These are phyloP conservation scores for Fusarium tuaranense DNA, from an alignment of 2,329 filamentous ascomycete species.

Conservation along the genomic window DNA sequence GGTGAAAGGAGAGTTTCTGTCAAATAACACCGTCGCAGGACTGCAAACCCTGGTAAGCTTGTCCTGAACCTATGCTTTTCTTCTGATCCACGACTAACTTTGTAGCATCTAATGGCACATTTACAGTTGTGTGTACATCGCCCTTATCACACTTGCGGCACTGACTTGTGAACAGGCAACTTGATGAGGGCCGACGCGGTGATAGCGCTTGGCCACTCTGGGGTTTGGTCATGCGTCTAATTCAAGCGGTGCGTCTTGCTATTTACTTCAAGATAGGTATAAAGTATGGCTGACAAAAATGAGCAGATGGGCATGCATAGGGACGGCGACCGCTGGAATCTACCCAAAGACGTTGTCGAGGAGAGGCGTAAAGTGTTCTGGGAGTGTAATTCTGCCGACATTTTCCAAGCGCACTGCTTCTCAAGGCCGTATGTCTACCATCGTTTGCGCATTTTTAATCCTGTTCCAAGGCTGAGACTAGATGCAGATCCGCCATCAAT, in stretches of 20 bases:
- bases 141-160: rapidly evolving
- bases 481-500: conserved; percentile 1
- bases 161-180: neutral
- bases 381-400: conserved; percentile 5
- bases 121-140: neutral
- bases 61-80: neutral
- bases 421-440: neutral
- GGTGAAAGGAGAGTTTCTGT: conserved; percentile 9
- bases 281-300: neutral
- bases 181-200: conserved; percentile 1
- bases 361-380: conserved; percentile 5
- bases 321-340: conserved; percentile 7
- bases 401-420: conserved; percentile 5
- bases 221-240: conserved; percentile 5
- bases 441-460: no score
- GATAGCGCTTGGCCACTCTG: conserved; percentile 9
- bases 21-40: conserved; percentile 4
- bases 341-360: conserved; percentile 2
- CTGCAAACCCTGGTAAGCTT: conserved; percentile 6
- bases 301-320: conserved; percentile 3
- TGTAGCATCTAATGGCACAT: conserved; percentile 4
- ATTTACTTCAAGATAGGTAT: neutral
- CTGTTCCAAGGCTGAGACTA: neutral
- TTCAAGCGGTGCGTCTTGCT: neutral
- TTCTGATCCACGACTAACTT: neutral